Percentiles rank a stretch among this genome's conserved stretches.
These are phyloP conservation scores for Suhomyces taliae DNA, from an alignment of 1,139 yeast species.

Conservation along the genomic window DNA sequence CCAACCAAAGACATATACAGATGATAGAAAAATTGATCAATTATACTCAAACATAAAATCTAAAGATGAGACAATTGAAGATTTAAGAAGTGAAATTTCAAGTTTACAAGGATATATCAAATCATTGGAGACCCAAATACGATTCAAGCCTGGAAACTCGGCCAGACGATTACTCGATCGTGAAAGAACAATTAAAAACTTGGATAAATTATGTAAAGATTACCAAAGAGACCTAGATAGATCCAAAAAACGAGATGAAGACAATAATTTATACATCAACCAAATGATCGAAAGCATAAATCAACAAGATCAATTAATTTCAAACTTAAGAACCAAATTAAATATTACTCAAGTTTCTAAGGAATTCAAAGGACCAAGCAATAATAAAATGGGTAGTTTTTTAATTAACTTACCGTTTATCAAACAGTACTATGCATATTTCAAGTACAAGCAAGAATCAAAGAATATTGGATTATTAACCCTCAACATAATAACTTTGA, in stretches of 20 bases:
- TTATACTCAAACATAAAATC: not conserved
- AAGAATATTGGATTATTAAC: constrained; percentile 21
- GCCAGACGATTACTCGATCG: constrained; percentile 6
- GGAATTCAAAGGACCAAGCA: constrained; percentile 3
- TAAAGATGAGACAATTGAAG: constrained; percentile 8
- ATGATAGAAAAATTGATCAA: not conserved
- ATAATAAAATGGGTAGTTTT: constrained; percentile 16
- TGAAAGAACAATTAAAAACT: constrained; percentile 6
- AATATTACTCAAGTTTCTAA: constrained; percentile 10
- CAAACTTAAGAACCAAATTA: constrained; percentile 21
- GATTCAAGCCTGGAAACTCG: constrained; percentile 7
- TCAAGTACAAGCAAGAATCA: constrained; percentile 27
- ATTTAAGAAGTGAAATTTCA: constrained; percentile 20
- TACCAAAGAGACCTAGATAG: constrained; percentile 22
- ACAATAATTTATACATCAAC: constrained; percentile 16
- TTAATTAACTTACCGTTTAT: constrained; percentile 31
- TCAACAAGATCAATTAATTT: constrained; percentile 26
- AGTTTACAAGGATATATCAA: constrained; percentile 22
- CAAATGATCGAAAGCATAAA: constrained; percentile 19
- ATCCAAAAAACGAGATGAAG: constrained; percentile 17
- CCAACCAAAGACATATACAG: not conserved
- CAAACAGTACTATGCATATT: constrained; percentile 31
- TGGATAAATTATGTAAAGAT: constrained; percentile 21
- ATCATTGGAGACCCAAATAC: constrained; percentile 22
- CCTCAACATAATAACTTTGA: constrained; percentile 23